phyloP scores from a whole-genome alignment of 2,329 filamentous ascomycete species.

The Davidsoniella virescens region DNA sequence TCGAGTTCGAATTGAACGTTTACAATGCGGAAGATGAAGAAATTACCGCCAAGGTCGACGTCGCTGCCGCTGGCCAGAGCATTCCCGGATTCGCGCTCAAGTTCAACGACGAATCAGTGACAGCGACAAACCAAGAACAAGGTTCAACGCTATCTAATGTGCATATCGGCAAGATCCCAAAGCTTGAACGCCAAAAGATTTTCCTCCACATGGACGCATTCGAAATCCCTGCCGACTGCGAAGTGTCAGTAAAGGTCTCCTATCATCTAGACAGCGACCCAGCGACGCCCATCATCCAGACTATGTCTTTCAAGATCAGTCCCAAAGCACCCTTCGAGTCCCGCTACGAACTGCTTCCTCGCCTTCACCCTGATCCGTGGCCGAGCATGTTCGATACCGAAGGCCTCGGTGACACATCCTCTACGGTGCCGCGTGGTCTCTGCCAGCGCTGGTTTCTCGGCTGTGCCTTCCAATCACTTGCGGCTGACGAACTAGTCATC shows the following conservation, averaged over 20 bases:
- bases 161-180: slow-evolving; percentile 31
- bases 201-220: slow-evolving; percentile 35
- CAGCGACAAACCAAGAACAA: slow-evolving; percentile 22
- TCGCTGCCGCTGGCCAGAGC: slow-evolving; percentile 46
- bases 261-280: slow-evolving; percentile 70
- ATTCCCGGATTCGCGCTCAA: slow-evolving; percentile 30
- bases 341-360: slow-evolving; percentile 72
- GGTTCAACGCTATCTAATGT: slow-evolving; percentile 29
- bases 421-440: slow-evolving; percentile 37
- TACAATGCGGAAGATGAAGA: slow-evolving; percentile 72
- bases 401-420: slow-evolving; percentile 22
- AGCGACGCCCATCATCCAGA: slow-evolving; percentile 66
- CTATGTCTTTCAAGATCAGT: slow-evolving; percentile 48
- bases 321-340: slow-evolving; percentile 79
- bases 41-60: slow-evolving; percentile 53
- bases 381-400: slow-evolving; percentile 66
- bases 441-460: slow-evolving; percentile 68
- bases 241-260: slow-evolving; percentile 53
- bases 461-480: slow-evolving; percentile 61
- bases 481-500: slow-evolving; percentile 51
- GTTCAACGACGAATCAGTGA: slow-evolving; percentile 20
- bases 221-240: slow-evolving; percentile 38
- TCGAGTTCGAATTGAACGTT: slow-evolving; percentile 53
- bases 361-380: slow-evolving; percentile 65
- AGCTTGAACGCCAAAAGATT: slow-evolving; percentile 26